Percentiles rank a stretch among this genome's conserved stretches.
Evolutionary conservation across 2,329 filamentous ascomycete species (phyloP).

Genomic region (Aspergillus sp.): DNA sequence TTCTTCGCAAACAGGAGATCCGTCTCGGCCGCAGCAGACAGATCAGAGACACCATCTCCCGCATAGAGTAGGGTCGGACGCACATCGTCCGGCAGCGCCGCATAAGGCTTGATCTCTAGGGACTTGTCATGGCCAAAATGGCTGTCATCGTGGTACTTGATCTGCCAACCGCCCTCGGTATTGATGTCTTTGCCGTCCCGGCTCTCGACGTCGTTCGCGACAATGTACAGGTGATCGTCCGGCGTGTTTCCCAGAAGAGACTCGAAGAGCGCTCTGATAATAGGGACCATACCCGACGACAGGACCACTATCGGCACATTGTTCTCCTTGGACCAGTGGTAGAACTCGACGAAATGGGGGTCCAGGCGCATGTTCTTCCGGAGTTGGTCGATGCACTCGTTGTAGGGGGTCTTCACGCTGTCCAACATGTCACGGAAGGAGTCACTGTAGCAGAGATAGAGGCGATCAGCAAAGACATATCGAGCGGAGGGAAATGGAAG

Average conservation of each 20-base stretch:
- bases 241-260: constrained; percentile 77
- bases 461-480: background rate
- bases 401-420: constrained; percentile 74
- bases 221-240: constrained; percentile 72
- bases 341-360: constrained; percentile 83
- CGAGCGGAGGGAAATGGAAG: background rate
- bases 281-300: constrained; percentile 86
- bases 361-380: constrained; percentile 83
- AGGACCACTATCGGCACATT: constrained; percentile 91
- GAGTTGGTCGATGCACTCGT: constrained; percentile 75
- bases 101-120: constrained; percentile 82
- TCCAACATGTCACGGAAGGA: constrained; percentile 91
- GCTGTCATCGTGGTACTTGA: constrained; percentile 83
- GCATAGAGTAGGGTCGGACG: constrained; percentile 90
- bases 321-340: constrained; percentile 73
- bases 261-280: constrained; percentile 80
- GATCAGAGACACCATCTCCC: constrained; percentile 88
- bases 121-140: constrained; percentile 97
- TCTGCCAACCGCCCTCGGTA: constrained; percentile 79
- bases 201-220: constrained; percentile 76
- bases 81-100: constrained; percentile 60
- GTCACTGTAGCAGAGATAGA: constrained; percentile 49
- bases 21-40: constrained; percentile 88
- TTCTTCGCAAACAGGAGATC: constrained; percentile 92
- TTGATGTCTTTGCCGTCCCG: constrained; percentile 71